Evolutionary conservation across 2,329 filamentous ascomycete species (phyloP), one percentile per base, ranked within the genome.

Genomic region (Didymella lethalis): DNA sequence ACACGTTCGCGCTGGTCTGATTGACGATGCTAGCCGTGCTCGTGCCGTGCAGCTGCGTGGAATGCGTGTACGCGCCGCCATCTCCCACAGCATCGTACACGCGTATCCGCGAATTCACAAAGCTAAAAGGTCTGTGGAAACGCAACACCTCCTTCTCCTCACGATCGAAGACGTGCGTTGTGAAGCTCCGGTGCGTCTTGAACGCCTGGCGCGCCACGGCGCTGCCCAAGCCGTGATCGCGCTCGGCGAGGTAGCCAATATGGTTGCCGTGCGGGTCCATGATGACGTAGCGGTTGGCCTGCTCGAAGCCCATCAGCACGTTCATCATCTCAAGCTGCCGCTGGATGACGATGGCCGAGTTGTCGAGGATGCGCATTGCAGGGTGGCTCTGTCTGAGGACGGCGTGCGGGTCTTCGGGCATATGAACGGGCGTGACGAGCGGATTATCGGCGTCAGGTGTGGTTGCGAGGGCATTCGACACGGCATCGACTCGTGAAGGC

Each of bases 291-390:
- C 82, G 82, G 67, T 89, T 89, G 12, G 87, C 86, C 71, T 89
- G 87, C 73, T 89, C 87, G 64, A 88, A 88, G 1, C 87, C 86
- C 72, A 88, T 76, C 67, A 89, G 80, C 10, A 89, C 79, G 72
- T 88, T 89, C 84, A 88, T 87, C 78, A 88, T 82, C 69, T 89
- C 87, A 28, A 89, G 69, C 66, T 89, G 86, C 31, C 87, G 79
- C 64, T 88, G 86, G 10, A 89, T 81, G 7, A 89, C 83, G 44
- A 89, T 78, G 8, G 85, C 83, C 2, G 86, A 88, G 67, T 89
- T 88, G 43, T 83, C 81, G 20, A 89, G 77, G 20, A 89, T 79
- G 7, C 79, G 78, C 53, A 82, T 81, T 1, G 86, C 85, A 0
- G 86, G 86, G 64, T 89, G 87, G 1, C 76, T 79, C 43, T 81